Evolutionary conservation across 768 basidiomycete species (phyloP), one percentile per base, ranked within the genome.

Genomic region (Tricholoma furcatifolium): DNA sequence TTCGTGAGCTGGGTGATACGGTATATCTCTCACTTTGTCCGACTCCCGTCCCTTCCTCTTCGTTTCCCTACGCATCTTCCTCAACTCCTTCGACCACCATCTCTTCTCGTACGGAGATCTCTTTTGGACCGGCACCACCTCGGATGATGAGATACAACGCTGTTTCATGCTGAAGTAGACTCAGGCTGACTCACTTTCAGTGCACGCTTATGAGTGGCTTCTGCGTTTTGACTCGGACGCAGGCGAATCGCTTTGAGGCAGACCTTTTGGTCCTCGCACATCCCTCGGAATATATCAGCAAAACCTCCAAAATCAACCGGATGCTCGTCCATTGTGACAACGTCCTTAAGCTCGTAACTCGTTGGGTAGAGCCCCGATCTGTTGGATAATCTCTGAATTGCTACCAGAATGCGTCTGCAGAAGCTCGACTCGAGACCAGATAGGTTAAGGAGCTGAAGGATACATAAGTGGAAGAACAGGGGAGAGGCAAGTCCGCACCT

Each of bases 1-100:
- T 21, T 51, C 41, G 27, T 69, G 66, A 0, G 50, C 27, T 0
- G 63, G 66, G 62, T 74, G 67, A 1, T 61, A 48, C 0, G 43
- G 53, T 0, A 50, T n/a, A 0, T 39, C 43, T 30, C 60, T 51
- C 35, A 50, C 47, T 0, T 36, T 47, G 18, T 53, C 47, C 0
- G 65, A 27, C 0, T 47, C 20, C 0, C 53, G 32, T 3, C n/a
- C n/a, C n/a, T n/a, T n/a, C n/a, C n/a, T n/a, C n/a, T n/a, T n/a
- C n/a, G n/a, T n/a, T n/a, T n/a, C n/a, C n/a, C n/a, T n/a, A n/a
- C n/a, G n/a, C n/a, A n/a, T n/a, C n/a, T n/a, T n/a, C n/a, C n/a
- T n/a, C n/a, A n/a, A n/a, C n/a, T n/a, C n/a, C n/a, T n/a, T n/a
- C n/a, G n/a, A n/a, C n/a, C n/a, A n/a, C n/a, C 3, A 77, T 67